A percentile compares a stretch with the other conserved stretches of the same genome.
Evolutionary conservation across 1,284 basidiomycete genomes (phyloP).

Genomic region (Cutaneotrichosporon spelunceum): DNA sequence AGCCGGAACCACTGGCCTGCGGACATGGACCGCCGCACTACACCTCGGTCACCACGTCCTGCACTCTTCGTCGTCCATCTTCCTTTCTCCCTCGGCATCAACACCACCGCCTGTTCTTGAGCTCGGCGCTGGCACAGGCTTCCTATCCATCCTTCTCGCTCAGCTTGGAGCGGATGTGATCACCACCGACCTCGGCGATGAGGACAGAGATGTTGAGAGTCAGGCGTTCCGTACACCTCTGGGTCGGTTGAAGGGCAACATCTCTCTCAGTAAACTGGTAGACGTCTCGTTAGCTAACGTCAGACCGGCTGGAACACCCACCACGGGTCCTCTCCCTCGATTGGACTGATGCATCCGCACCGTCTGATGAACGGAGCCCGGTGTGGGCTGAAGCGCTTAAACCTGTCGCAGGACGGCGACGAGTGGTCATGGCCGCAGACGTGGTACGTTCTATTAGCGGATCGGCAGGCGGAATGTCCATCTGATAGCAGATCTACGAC

Average conservation of each 20-base stretch:
- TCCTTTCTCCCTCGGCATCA: neutral
- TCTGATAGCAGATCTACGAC: slow-evolving; percentile 48
- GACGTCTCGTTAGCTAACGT: neutral
- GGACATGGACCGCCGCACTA: slow-evolving; percentile 43
- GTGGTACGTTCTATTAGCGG: slow-evolving; percentile 40
- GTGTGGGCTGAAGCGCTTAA: slow-evolving; percentile 29
- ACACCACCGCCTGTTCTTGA: slow-evolving; percentile 33
- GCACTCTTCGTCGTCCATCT: slow-evolving; percentile 1
- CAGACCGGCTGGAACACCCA: neutral
- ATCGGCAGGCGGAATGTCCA: neutral
- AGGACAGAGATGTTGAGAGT: slow-evolving; percentile 47
- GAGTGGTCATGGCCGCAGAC: slow-evolving; percentile 49
- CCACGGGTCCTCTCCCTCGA: slow-evolving; percentile 28
- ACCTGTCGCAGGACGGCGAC: neutral
- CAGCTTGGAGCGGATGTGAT: slow-evolving; percentile 63
- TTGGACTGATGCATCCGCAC: slow-evolving; percentile 35
- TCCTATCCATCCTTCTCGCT: slow-evolving; percentile 44
- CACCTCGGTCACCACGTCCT: slow-evolving; percentile 46
- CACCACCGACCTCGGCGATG: slow-evolving; percentile 57
- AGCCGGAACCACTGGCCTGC: slow-evolving; percentile 50
- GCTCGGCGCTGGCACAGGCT: slow-evolving; percentile 50
- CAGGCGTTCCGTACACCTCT: slow-evolving; percentile 46
- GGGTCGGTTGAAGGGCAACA: slow-evolving; percentile 33
- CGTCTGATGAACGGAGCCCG: slow-evolving; percentile 18
- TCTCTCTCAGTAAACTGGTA: slow-evolving; percentile 36